Evolutionary conservation across 768 basidiomycete genomes (phyloP), one percentile per base, ranked within the genome.

Genomic region (Pleurotus giganteus): DNA sequence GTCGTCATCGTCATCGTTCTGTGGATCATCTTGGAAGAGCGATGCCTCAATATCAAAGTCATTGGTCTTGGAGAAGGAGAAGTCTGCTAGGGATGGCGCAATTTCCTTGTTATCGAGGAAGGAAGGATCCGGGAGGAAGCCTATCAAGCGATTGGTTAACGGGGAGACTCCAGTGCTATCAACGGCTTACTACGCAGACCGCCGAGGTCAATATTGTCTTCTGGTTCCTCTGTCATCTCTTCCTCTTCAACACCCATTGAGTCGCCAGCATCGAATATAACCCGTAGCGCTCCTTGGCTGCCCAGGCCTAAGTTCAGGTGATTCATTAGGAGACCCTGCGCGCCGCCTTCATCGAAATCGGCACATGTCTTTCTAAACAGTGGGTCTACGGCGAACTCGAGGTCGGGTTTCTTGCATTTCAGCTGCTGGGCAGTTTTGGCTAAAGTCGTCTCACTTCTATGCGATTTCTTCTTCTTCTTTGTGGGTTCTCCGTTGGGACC

Each of bases 321-420:
- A 65, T 99, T 98, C 95, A 98, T 96, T 28, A 99, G 74, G 44
- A 99, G 72, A 9, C 97, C 97, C 57, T 91, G 87, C 0, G 97
- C 97, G 45, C 97, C 96, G 37, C 95, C 97, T 69, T 99, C 97
- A 67, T 99, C 97, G 64, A 99, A 98, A 66, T 99, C 97, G 21
- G 92, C 96, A 63, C 88, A 92, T 2, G 97, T 98, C 77, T 99
- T 99, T 73, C 83, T 90, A 75, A 99, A 99, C 29, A 99, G 77
- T 1, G 97, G 97, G 66, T 99, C 97, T 26, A 99, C 93, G 42
- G 84, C 88, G 70, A 97, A 97, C 66, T 98, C 97, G 28, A 98
- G 80, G 56, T 99, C 97, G 42, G 93, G 79, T 64, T 96, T 94
- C 77, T 99, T 98, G 73, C 84, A 89, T 60, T 86, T 82, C 17